Percentiles rank a stretch among this genome's conserved stretches.
Evolutionary conservation across 805 yeast species (phyloP).

Genomic region (Phaffomyces opuntiae): DNA sequence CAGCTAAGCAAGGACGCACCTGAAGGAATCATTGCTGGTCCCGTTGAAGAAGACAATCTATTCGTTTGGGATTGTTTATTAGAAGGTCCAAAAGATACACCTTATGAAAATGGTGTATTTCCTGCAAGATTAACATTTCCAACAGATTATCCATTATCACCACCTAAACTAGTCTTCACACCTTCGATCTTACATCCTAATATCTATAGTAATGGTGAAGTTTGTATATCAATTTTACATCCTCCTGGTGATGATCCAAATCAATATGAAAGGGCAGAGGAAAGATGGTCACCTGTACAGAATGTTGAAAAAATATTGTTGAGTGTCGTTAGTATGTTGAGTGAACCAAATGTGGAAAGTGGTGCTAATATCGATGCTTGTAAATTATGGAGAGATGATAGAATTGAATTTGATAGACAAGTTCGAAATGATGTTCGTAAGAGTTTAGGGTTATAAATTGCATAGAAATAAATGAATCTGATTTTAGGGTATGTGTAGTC

Average conservation of each 20-base stretch:
- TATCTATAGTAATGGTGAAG: slow-evolving; percentile 89
- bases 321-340: slow-evolving; percentile 92
- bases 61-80: slow-evolving; percentile 80
- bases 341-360: slow-evolving; percentile 93
- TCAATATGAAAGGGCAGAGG: slow-evolving; percentile 91
- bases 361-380: slow-evolving; percentile 83
- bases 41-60: slow-evolving; percentile 64
- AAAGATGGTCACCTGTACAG: slow-evolving; percentile 97
- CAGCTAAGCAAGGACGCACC: slow-evolving; percentile 83
- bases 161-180: slow-evolving; percentile 68
- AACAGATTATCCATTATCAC: slow-evolving; percentile 72
- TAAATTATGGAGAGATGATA: slow-evolving; percentile 86
- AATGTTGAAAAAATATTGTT: slow-evolving; percentile 93
- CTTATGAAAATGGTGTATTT: slow-evolving; percentile 84
- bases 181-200: slow-evolving; percentile 91
- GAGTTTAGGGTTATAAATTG: slow-evolving; percentile 54
- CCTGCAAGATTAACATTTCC: slow-evolving; percentile 72
- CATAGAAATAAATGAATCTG: not conserved
- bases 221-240: slow-evolving; percentile 91
- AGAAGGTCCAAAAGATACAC: slow-evolving; percentile 79
- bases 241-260: slow-evolving; percentile 97
- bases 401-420: slow-evolving; percentile 55
- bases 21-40: slow-evolving; percentile 94
- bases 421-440: slow-evolving; percentile 64
- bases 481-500: not conserved